A percentile compares a stretch with the other conserved stretches of the same genome.
These are phyloP conservation scores for Pseudogymnoascus sp. DNA, from an alignment of 2,329 filamentous ascomycete genomes.

Conservation along the genomic window DNA sequence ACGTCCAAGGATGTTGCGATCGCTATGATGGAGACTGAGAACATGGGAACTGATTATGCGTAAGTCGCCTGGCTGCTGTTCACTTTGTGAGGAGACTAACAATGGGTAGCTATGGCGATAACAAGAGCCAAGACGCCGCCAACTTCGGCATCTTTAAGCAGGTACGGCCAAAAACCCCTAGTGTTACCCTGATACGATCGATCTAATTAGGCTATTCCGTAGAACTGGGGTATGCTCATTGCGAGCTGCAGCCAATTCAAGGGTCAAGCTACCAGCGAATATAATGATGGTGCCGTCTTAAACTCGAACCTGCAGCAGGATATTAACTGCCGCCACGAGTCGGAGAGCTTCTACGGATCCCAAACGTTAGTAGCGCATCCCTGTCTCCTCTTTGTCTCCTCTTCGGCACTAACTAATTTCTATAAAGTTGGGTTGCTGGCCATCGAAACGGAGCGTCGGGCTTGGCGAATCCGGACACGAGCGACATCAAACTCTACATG, in stretches of 20 bases:
- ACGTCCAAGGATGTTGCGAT: neutral
- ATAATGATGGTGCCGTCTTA: neutral
- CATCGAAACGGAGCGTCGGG: neutral
- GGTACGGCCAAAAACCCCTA: neutral
- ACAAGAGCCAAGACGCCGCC: neutral
- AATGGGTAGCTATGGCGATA: neutral
- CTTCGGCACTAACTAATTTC: neutral
- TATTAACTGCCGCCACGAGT: neutral
- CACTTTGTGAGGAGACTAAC: neutral
- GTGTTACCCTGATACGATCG: neutral
- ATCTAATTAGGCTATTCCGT: neutral
- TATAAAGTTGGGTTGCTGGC: neutral
- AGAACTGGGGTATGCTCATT: neutral
- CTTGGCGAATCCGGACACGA: neutral
- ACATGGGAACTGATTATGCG: neutral
- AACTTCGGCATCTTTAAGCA: neutral
- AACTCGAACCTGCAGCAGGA: neutral
- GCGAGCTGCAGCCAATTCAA: neutral
- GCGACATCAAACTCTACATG: neutral
- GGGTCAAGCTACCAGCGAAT: neutral
- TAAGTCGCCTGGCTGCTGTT: neutral
- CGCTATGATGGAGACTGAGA: neutral
- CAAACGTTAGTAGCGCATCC: neutral
- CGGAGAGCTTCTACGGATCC: neutral
- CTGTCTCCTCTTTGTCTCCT: no score